phyloP scores from a whole-genome alignment of 495 filamentous ascomycete genomes.

The Neurospora discreta region DNA sequence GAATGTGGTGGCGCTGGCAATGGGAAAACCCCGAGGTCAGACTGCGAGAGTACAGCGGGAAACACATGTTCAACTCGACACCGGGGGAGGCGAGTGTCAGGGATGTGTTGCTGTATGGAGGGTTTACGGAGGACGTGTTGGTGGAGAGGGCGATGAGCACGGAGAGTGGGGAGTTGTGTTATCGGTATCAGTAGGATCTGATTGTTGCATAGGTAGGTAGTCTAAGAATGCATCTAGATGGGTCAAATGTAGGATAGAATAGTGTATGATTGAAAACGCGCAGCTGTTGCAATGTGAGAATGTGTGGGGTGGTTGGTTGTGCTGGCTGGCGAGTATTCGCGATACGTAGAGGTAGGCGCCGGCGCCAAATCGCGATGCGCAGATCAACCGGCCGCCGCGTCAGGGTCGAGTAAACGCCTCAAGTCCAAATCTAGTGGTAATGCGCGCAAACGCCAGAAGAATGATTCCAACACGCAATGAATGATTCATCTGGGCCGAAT shows the following conservation, averaged over 20 bases:
- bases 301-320: background rate
- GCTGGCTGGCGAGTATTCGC: background rate
- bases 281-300: too few relatives aligned
- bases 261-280: too few relatives aligned
- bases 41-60: background rate
- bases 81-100: background rate
- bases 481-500: background rate
- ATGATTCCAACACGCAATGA: background rate
- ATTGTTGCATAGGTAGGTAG: too few relatives aligned
- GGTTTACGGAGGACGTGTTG: background rate
- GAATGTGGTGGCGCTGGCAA: slow-evolving; percentile 2
- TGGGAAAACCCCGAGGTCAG: background rate
- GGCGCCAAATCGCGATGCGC: background rate
- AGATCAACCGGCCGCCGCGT: background rate
- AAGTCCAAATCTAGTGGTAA: background rate
- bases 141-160: background rate
- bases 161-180: background rate
- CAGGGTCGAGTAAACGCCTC: background rate
- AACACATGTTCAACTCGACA: slow-evolving; percentile 2
- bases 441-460: background rate
- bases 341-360: background rate
- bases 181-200: background rate
- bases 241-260: too few relatives aligned
- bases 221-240: too few relatives aligned
- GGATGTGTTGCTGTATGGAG: background rate